Evolutionary conservation across 441 rosid species (phyloP).

Genomic region (Cnidoscolus chayamansa): DNA sequence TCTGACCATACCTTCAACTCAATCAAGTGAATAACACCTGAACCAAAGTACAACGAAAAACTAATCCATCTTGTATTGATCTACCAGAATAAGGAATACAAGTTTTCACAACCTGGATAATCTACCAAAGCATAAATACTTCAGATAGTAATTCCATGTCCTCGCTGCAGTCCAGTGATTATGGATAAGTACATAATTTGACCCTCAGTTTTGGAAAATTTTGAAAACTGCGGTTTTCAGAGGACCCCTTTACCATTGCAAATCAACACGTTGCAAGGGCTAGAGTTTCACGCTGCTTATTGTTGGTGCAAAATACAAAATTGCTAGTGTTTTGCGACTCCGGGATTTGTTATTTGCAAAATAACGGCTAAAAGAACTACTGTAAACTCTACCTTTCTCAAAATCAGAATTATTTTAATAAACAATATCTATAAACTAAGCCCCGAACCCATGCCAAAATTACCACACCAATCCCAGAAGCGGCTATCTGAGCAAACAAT

Average conservation of each 20-base stretch:
- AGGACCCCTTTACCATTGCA: not conserved
- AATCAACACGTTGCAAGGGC: not conserved
- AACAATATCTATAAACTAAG: constrained; percentile 2
- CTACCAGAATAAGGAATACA: not conserved
- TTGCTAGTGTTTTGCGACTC: not conserved
- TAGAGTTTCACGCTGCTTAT: not conserved
- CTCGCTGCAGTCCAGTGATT: not conserved
- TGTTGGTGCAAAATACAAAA: not conserved
- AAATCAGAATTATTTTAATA: not conserved
- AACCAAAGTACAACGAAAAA: not conserved
- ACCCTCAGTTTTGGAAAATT: not conserved
- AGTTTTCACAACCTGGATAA: not conserved
- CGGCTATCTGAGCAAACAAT: not conserved
- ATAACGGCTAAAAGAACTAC: not conserved
- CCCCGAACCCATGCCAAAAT: not conserved
- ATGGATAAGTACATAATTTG: not conserved
- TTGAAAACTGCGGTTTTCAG: not conserved
- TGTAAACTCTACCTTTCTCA: not conserved
- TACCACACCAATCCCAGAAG: constrained; percentile 2
- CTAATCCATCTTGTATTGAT: not conserved
- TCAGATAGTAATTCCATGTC: not conserved
- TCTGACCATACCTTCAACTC: constrained; percentile 9
- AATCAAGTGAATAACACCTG: not conserved
- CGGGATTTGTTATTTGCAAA: not conserved
- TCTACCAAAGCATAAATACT: not conserved